phyloP scores from a whole-genome alignment of 495 filamentous ascomycete genomes.

The Apodospora peruviana region DNA sequence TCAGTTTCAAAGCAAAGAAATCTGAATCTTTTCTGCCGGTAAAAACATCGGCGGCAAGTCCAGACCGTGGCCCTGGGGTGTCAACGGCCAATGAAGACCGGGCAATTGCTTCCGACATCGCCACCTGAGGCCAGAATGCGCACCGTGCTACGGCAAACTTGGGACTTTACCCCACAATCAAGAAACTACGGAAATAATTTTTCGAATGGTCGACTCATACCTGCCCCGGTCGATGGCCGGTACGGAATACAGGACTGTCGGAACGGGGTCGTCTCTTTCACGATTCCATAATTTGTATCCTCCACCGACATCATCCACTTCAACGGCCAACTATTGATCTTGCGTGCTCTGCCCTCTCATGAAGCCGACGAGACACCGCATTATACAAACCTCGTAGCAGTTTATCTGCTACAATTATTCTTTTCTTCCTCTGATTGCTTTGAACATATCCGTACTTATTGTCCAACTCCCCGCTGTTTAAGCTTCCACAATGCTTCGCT shows the following conservation, averaged over 20 bases:
- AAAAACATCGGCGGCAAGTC: no score
- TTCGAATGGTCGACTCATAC: slow-evolving; percentile 16
- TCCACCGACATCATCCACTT: slow-evolving; percentile 1
- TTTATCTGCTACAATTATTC: neutral
- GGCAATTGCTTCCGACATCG: slow-evolving; percentile 20
- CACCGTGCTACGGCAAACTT: slow-evolving; percentile 13
- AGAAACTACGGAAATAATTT: slow-evolving; percentile 14
- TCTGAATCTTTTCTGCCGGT: no score
- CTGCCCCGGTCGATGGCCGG: no score
- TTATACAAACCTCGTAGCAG: slow-evolving; percentile 9
- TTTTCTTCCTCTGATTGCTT: slow-evolving; percentile 8
- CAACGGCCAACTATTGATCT: slow-evolving; percentile 12
- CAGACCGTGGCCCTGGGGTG: no score
- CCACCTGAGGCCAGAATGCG: slow-evolving; percentile 13
- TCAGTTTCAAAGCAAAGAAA: no score
- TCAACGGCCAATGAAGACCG: neutral
- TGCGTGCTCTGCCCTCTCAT: slow-evolving; percentile 6
- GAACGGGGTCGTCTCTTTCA: no score
- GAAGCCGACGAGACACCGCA: slow-evolving; percentile 5
- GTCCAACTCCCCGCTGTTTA: slow-evolving; percentile 11
- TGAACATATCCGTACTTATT: no score
- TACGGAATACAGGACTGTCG: no score
- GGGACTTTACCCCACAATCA: slow-evolving; percentile 27
- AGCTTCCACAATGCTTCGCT: slow-evolving; percentile 33
- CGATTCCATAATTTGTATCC: slow-evolving; percentile 7